Evolutionary conservation across 441 rosid genomes (phyloP).

Genomic region (Manihot esculenta): DNA sequence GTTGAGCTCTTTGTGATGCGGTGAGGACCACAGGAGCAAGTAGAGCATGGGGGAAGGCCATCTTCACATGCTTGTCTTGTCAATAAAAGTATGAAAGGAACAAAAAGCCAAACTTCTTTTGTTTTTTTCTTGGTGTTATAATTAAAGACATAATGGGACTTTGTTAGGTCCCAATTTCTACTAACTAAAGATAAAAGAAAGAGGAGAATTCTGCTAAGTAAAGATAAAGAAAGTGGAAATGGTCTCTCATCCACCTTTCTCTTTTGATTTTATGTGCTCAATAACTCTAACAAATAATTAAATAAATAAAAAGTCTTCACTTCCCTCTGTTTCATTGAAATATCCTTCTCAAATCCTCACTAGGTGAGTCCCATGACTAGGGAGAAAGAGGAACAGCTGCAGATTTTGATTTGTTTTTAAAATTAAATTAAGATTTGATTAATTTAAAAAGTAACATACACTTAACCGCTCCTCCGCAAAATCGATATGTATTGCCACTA

Average conservation of each 20-base stretch:
- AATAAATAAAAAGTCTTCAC: too few relatives aligned
- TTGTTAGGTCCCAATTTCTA: not conserved
- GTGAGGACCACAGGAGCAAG: too few relatives aligned
- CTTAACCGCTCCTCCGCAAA: too few relatives aligned
- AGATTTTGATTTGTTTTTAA: too few relatives aligned
- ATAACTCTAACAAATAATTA: not conserved
- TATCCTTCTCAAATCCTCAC: constrained; percentile 23
- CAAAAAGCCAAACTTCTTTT: constrained; percentile 15
- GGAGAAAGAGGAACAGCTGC: too few relatives aligned
- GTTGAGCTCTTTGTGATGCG: too few relatives aligned
- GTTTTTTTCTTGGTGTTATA: too few relatives aligned
- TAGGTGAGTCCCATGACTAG: not conserved
- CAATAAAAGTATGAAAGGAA: not conserved
- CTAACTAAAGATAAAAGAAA: not conserved
- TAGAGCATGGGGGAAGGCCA: not conserved
- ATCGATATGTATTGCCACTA: too few relatives aligned
- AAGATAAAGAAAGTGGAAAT: constrained; percentile 9
- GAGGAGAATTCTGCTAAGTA: too few relatives aligned
- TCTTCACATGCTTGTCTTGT: not conserved
- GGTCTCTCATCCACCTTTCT: constrained; percentile 10
- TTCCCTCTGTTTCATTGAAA: constrained; percentile 20
- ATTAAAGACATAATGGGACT: constrained; percentile 3
- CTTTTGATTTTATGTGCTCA: constrained; percentile 12
- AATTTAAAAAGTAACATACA: too few relatives aligned
- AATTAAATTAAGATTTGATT: too few relatives aligned